Base-by-base conservation (phyloP, 257 asterid species). In the Petrea volubilis region DNA sequence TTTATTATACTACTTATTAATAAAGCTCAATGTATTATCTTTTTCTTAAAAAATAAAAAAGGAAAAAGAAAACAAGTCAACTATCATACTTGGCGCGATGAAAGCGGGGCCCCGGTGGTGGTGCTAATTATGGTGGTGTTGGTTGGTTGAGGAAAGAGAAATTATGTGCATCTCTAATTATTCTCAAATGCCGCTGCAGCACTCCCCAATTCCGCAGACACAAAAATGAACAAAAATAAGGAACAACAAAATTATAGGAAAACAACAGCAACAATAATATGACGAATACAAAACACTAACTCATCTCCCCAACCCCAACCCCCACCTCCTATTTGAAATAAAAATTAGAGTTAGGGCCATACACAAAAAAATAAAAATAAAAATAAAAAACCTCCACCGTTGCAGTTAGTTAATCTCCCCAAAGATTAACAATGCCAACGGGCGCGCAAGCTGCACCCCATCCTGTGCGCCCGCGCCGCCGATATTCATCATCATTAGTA, bases 391-490 rank as follows among this genome's bases (percentile, higher is more conserved):
- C n/a, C n/a, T 44, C 5, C 15, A 44, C 2, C 2, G 51, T 6
- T 2, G 51, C 15, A 25, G 29, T 47, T 10, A 21, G 15, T 38
- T 64, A 36, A 43, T 65, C 71, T 63, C 51, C 58, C n/a, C n/a
- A n/a, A 33, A 67, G 69, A 77, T 76, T 70, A 66, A 76, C 38
- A 28, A 82, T 80, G 84, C 76, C 75, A 80, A 82, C 65, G 96
- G 94, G 92, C 86, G 87, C 87, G 81, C 84, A 82, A 34, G 79
- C 46, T 75, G 79, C 78, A 64, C 65, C 85, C 80, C 78, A 60
- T 60, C 71, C 60, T 79, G 83, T 79, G 88, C 82, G 88, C 85
- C 83, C 82, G 3, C 73, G 53, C 82, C 83, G 64, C 64, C 69
- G 73, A 6, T 31, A 12, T 3, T n/a, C 43, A 3, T 3, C 27